Conservation (phyloP, 176 grass and related monocot species). For the Carex parvula region DNA sequence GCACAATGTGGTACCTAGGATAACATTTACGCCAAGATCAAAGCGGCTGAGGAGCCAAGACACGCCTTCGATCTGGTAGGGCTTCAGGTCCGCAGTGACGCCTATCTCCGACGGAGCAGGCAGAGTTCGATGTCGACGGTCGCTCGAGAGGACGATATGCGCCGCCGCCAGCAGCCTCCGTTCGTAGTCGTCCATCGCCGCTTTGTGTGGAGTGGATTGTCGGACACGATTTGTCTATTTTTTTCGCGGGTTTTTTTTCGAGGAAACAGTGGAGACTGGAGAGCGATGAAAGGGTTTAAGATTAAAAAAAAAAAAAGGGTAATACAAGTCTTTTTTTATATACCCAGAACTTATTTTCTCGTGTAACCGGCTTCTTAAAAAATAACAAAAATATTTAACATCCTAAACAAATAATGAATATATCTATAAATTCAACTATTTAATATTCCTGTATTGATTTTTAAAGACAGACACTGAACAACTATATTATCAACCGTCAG, state of each 20-base stretch:
- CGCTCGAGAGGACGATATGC: slow-evolving; percentile 49
- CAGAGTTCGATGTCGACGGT: background rate
- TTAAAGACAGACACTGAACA: no score
- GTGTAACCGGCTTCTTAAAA: background rate
- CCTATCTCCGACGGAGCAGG: slow-evolving; percentile 31
- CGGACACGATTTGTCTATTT: background rate
- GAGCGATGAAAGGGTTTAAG: background rate
- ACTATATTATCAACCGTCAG: no score
- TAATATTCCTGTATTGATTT: no score
- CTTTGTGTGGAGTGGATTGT: background rate
- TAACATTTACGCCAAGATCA: slow-evolving; percentile 76
- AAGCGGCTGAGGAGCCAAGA: slow-evolving; percentile 76
- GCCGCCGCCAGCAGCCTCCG: slow-evolving; percentile 56
- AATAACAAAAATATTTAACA: background rate
- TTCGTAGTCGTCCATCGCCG: slow-evolving; percentile 37
- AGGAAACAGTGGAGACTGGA: background rate
- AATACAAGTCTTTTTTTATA: background rate
- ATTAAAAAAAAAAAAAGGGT: background rate
- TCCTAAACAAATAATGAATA: no score
- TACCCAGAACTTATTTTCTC: background rate
- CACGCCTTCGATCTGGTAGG: slow-evolving; percentile 72
- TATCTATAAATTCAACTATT: no score
- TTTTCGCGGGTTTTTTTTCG: background rate
- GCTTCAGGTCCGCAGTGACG: slow-evolving; percentile 62
- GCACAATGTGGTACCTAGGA: slow-evolving; percentile 40